A percentile compares a stretch with the other conserved stretches of the same genome.
phyloP scores from a whole-genome alignment of 345 rosid genomes.

The Rhodamnia argentea region DNA sequence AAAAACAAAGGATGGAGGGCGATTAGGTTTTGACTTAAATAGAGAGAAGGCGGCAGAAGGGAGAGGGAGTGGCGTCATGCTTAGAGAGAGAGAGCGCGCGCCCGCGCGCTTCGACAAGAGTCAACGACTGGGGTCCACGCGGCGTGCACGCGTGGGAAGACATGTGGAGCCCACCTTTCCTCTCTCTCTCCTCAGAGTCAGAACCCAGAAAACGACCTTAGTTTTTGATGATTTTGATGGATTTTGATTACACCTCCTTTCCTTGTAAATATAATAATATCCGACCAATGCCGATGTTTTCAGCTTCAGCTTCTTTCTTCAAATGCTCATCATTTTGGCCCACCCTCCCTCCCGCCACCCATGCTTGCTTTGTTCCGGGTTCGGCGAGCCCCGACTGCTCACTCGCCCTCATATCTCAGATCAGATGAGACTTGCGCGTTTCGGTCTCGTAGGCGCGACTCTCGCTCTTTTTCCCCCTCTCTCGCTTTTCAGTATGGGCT shows the following conservation, averaged over 20 bases:
- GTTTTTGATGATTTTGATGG: neutral
- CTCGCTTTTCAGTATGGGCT: no score
- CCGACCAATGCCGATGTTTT: neutral
- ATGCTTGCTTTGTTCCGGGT: neutral
- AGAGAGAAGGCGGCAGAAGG: neutral
- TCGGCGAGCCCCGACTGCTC: neutral
- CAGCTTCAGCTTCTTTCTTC: neutral
- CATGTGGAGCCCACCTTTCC: slow-evolving; percentile 26
- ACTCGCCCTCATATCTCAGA: neutral
- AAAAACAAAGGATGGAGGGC: neutral
- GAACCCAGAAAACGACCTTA: slow-evolving; percentile 29
- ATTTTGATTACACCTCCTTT: neutral
- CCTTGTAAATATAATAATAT: neutral
- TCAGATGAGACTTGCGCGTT: neutral
- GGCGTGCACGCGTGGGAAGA: slow-evolving; percentile 64
- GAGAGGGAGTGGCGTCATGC: slow-evolving; percentile 15
- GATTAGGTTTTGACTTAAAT: neutral
- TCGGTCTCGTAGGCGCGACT: neutral
- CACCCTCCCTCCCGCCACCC: neutral
- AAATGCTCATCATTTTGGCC: neutral
- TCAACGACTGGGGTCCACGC: slow-evolving; percentile 48
- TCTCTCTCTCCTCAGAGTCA: slow-evolving; percentile 22
- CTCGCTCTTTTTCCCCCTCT: no score
- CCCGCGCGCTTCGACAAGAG: neutral
- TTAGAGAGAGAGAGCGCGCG: neutral